Base-by-base conservation (phyloP, 148 eudicot species). In the Salicornia ramosissima region DNA sequence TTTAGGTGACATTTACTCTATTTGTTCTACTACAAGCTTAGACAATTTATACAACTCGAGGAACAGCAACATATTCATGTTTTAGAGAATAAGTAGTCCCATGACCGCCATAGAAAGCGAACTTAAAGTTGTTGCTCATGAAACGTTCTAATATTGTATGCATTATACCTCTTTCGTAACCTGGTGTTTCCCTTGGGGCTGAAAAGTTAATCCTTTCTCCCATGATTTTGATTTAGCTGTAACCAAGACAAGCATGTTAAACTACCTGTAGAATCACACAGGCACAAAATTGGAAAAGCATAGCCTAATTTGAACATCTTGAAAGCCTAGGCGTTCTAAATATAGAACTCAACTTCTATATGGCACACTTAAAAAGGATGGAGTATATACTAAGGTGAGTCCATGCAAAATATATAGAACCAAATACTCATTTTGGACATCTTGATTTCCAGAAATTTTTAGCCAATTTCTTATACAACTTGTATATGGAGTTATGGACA, bases 171-270 rank as follows among this genome's bases (percentile, higher is more conserved):
- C 85, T 31, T 77, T 76, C 29, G 80, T 64, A 29, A 75, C 47
- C 70, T 58, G 81, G 65, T 50, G 70, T 58, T 72, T 86, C 67
- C 72, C 81, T 69, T 77, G 76, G 54, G 83, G 66, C 63, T 73
- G 87, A 67, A 93, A 83, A 60, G 78, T 69, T 40, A 93, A 75
- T 43, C 98, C 96, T 57, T 67, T 83, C 31, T 77, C 87, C 98
- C 98, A 93, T 71, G 73, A 54, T 74, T 88, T 86, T 69, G 96
- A 90, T 72, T 79, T 79, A 73, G 96, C 98, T 93, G 86, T 78
- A 85, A 77, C 16, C 52, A 68, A 53, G 50, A 69, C 47, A 64
- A 60, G 53, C 55, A 50, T 22, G 52, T 33, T 46, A 28, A 65
- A 60, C 11, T 28, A 9, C 19, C 13, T 42, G 6, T 47, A 21